Evolutionary conservation across 2,329 filamentous ascomycete species (phyloP).

Genomic region (Sclerotinia sclerotiorum): DNA sequence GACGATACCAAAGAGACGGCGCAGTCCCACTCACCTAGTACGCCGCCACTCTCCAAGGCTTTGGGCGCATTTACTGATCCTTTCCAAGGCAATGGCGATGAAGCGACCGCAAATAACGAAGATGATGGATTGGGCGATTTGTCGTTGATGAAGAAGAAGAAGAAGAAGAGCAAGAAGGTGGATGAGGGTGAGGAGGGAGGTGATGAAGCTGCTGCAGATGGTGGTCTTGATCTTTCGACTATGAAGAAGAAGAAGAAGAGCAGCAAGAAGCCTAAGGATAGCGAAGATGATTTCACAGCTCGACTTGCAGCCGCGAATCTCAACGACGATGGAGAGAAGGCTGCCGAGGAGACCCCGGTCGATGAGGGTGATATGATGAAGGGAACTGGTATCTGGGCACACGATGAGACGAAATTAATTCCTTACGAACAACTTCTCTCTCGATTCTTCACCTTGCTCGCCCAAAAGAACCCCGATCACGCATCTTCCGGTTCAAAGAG

Average conservation of each 20-base stretch:
- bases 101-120: constrained; percentile 26
- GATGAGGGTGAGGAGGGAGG: constrained; percentile 63
- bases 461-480: constrained; percentile 96
- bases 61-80: constrained; percentile 56
- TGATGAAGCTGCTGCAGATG: constrained; percentile 50
- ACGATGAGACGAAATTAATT: constrained; percentile 53
- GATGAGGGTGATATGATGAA: constrained; percentile 42
- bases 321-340: constrained; percentile 34
- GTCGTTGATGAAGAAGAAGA: constrained; percentile 79
- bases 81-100: constrained; percentile 43
- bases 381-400: constrained; percentile 43
- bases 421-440: constrained; percentile 81
- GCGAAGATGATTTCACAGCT: constrained; percentile 41
- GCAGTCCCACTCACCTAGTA: constrained; percentile 73
- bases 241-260: constrained; percentile 44
- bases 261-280: constrained; percentile 41
- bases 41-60: constrained; percentile 56
- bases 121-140: constrained; percentile 45
- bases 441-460: constrained; percentile 92
- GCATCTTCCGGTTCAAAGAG: constrained; percentile 84
- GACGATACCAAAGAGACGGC: constrained; percentile 79
- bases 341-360: constrained; percentile 32
- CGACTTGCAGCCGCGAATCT: constrained; percentile 40
- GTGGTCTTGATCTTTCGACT: constrained; percentile 46
- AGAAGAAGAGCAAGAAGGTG: constrained; percentile 86